Evolutionary conservation across 805 yeast species (phyloP).

Genomic region (Suhomyces prunicola): DNA sequence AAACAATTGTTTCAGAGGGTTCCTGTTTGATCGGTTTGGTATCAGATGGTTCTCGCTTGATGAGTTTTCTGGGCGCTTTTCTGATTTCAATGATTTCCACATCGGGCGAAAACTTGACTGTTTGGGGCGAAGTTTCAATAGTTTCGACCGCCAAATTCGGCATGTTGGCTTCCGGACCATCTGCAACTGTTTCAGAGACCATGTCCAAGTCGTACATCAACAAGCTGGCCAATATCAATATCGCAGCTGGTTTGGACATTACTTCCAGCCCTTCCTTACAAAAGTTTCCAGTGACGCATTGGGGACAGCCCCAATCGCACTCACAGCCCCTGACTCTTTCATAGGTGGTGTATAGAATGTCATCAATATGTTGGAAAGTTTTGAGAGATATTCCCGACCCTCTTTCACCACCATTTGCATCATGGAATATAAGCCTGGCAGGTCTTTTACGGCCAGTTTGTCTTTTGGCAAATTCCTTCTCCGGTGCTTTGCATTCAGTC

Average conservation of each 20-base stretch:
- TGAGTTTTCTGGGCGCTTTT: constrained; percentile 7
- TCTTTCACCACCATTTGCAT: constrained; percentile 72
- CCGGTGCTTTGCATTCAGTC: constrained; percentile 97
- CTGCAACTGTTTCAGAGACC: constrained; percentile 43
- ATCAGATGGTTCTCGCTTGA: neutral
- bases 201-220: constrained; percentile 52
- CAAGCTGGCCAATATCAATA: constrained; percentile 60
- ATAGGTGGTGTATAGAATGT: constrained; percentile 58
- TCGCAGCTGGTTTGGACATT: constrained; percentile 82
- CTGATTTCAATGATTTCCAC: constrained; percentile 37
- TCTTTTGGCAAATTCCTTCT: constrained; percentile 83
- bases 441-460: constrained; percentile 76
- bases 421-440: constrained; percentile 80
- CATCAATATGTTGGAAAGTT: constrained; percentile 75
- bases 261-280: constrained; percentile 84
- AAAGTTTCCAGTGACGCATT: constrained; percentile 78
- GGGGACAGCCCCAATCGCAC: constrained; percentile 77
- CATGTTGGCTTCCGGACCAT: constrained; percentile 77
- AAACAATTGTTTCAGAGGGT: neutral
- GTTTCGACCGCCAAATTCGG: constrained; percentile 71
- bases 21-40: neutral
- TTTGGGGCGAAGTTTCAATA: constrained; percentile 49
- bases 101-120: constrained; percentile 61
- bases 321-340: constrained; percentile 60
- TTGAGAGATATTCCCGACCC: constrained; percentile 81